Evolutionary conservation across 2,329 filamentous ascomycete species (phyloP).

Genomic region (Sordariomycetes sp.): DNA sequence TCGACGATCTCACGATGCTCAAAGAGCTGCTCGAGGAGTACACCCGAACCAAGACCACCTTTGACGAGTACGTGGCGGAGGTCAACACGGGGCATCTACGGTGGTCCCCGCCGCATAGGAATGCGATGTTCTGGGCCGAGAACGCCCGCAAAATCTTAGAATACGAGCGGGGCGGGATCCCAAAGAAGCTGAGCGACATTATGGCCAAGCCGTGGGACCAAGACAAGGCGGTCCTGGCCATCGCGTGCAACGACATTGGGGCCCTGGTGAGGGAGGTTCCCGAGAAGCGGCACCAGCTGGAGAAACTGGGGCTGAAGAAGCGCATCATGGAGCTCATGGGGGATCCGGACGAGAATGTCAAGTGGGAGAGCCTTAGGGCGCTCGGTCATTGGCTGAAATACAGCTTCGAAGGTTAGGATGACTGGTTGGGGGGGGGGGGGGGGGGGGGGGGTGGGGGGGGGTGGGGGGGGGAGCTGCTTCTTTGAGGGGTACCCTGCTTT

Average conservation of each 20-base stretch:
- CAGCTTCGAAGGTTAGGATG: conserved; percentile 35
- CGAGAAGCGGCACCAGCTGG: conserved; percentile 65
- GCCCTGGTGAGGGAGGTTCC: conserved; percentile 79
- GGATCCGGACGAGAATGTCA: conserved; percentile 73
- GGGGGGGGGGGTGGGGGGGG: neutral
- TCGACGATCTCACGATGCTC: conserved; percentile 46
- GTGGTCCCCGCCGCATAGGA: conserved; percentile 87
- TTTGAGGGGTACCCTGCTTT: neutral
- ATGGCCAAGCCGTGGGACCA: conserved; percentile 61
- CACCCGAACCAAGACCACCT: conserved; percentile 58
- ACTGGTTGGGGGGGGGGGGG: neutral
- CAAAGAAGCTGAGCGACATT: conserved; percentile 74
- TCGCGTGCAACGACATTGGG: conserved; percentile 89
- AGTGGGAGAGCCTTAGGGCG: conserved; percentile 85
- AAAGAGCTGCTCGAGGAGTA: conserved; percentile 54
- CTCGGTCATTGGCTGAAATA: conserved; percentile 56
- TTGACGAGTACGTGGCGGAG: conserved; percentile 84
- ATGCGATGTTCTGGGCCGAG: conserved; percentile 78
- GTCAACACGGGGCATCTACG: conserved; percentile 75
- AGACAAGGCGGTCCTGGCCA: conserved; percentile 79
- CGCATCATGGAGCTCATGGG: conserved; percentile 91
- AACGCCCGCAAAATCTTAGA: conserved; percentile 82
- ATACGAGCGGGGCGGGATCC: conserved; percentile 64
- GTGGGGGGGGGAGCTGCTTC: neutral
- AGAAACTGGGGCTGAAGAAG: conserved; percentile 74